Evolutionary conservation across 2,329 filamentous ascomycete genomes (phyloP).

Genomic region (Myriosclerotinia duriaeana): DNA sequence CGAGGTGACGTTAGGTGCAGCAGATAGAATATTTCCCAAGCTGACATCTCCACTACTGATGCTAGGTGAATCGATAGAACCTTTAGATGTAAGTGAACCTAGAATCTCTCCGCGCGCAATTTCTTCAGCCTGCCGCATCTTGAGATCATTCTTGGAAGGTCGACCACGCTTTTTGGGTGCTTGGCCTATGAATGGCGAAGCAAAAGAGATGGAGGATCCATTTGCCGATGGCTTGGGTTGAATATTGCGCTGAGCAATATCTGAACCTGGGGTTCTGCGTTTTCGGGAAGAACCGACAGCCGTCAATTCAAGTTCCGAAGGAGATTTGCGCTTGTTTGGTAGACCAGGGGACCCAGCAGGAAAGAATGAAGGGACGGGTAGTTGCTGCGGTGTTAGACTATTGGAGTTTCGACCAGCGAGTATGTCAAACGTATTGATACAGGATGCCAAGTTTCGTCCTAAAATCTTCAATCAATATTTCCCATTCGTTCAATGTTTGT

Average conservation of each 20-base stretch:
- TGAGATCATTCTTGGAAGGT: slow-evolving; percentile 39
- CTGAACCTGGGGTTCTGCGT: slow-evolving; percentile 33
- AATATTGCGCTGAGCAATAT: slow-evolving; percentile 31
- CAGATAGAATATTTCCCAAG: background rate
- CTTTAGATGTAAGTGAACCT: slow-evolving; percentile 27
- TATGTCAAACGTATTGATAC: slow-evolving; percentile 35
- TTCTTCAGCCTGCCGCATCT: slow-evolving; percentile 34
- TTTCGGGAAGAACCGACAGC: slow-evolving; percentile 29
- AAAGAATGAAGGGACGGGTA: slow-evolving; percentile 14
- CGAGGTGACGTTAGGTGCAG: background rate
- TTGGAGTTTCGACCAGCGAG: slow-evolving; percentile 22
- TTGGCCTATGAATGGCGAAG: slow-evolving; percentile 25
- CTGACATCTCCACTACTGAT: slow-evolving; percentile 24
- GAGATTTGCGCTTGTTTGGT: slow-evolving; percentile 35
- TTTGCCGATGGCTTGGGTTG: slow-evolving; percentile 37
- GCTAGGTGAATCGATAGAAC: slow-evolving; percentile 9
- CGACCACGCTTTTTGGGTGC: slow-evolving; percentile 37
- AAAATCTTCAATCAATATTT: slow-evolving; percentile 6
- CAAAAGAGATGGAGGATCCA: slow-evolving; percentile 32
- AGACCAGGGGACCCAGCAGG: slow-evolving; percentile 21
- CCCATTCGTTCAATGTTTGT: background rate
- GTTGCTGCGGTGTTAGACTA: slow-evolving; percentile 11
- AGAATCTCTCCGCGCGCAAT: slow-evolving; percentile 37
- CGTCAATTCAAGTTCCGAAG: slow-evolving; percentile 29
- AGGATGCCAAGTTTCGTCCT: slow-evolving; percentile 38